Evolutionary conservation across 75 land plant species (phyloP), one percentile per base, ranked within the genome.

Genomic region (Pseudotsuga menziesii): DNA sequence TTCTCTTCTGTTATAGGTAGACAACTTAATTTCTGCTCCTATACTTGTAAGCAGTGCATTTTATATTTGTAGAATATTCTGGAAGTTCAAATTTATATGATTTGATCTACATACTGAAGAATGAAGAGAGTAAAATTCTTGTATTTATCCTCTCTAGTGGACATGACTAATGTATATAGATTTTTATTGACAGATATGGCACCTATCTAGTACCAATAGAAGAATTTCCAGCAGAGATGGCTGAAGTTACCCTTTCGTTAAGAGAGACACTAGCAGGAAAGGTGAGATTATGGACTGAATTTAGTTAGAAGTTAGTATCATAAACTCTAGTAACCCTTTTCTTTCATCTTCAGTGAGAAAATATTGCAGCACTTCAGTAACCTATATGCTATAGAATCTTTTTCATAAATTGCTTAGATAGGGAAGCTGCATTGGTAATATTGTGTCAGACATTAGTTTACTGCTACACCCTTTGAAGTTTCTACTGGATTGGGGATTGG

Each of bases 261-360:
- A 81, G 80, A 58, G 77, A 75, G 72, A 81, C 83, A 7, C 19
- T 80, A 36, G 86, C 86, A 23, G 86, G 86, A 11, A 74, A 78
- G 82, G 86, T 84, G 66, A 81, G 77, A 72, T 26, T 29, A 39
- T 39, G 4, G 7, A 64, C 13, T 2, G 29, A 25, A 61, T 12
- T 61, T 23, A 4, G 16, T 32, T 64, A 16, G 1, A 29, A 35
- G 15, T 16, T 64, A 16, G 1, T 64, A 17, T 64, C 35, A 14
- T 5, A 14, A 35, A 16, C 4, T 64, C 69, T 64, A 5, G 69
- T 17, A 17, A 17, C 69, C 19, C 16, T 16, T 39, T 39, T 39
- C 41, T 39, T 39, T 39, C 41, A 39, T 39, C 41, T 4, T 4
- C 4, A 4, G 41, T 3, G 4, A 39, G 4, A 39, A 39, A 35